Evolutionary conservation across 345 rosid genomes (phyloP), one percentile per base, ranked within the genome.

Genomic region (Reutealis trisperma): DNA sequence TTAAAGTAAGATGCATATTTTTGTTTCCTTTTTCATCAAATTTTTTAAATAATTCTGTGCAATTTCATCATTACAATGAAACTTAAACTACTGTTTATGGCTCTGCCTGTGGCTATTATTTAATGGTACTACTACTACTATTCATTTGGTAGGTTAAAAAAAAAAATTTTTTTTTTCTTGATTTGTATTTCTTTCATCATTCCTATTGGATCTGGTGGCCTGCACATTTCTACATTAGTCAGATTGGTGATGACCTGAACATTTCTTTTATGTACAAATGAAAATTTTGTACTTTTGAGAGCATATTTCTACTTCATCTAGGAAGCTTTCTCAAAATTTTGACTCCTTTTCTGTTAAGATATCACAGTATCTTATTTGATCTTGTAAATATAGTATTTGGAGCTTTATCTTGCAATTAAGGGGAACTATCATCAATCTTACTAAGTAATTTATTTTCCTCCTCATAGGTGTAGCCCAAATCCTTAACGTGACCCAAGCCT

Each of bases 1-100:
- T 55, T 93, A 80, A 96, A 93, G 99, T 96, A 90, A 86, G 98
- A 61, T 67, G 9, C 60, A 22, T 41, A n/a, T 25, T 55, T 37
- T 14, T 67, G 15, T 8, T 37, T 13, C 34, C 32, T 22, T 24
- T 51, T 8, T 32, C n/a, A 21, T 52, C 4, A 25, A 16, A 30
- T 3, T 49, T 59, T 45, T 60, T 22, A 22, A 16, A 30, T 73
- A 61, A 27, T 19, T 19, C n/a, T 24, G 22, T 62, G 44, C 37
- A 32, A 27, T 62, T 45, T 4, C 18, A 4, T 47, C 58, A 24
- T 0, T 18, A 63, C 19, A 14, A 54, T 55, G 32, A 54, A 70
- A 14, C 16, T 8, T 1, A 70, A 25, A 8, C 10, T 27, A 67
- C 32, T 45, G 21, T 54, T 42, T 67, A 15, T 45, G 54, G 54